These are phyloP conservation scores for Pyrenula massariospora DNA, from an alignment of 495 filamentous ascomycete species.

Conservation along the genomic window DNA sequence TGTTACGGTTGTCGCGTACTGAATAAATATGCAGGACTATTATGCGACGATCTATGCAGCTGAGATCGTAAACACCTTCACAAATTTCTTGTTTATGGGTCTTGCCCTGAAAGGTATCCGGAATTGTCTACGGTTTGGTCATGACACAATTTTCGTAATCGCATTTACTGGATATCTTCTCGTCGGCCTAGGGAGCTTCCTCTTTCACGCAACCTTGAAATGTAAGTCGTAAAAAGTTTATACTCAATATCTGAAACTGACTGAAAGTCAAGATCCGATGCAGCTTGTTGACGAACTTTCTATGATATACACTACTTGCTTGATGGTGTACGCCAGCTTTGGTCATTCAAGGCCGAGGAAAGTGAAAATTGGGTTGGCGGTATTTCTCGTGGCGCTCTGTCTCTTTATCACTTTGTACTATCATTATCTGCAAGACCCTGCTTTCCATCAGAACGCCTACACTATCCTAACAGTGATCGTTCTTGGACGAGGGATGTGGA, in stretches of 20 bases:
- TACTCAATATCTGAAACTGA: conserved; percentile 1
- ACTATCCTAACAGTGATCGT: conserved; percentile 67
- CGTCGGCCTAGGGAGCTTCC: conserved; percentile 71
- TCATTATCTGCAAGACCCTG: conserved; percentile 82
- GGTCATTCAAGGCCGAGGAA: conserved; percentile 49
- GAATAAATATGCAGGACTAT: conserved; percentile 40
- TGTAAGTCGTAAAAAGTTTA: conserved; percentile 32
- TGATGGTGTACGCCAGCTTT: conserved; percentile 88
- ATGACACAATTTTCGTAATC: conserved; percentile 62
- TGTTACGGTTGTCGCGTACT: too few species aligned
- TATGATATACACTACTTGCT: conserved; percentile 95
- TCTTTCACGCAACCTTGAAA: conserved; percentile 75
- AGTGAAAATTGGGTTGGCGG: conserved; percentile 46
- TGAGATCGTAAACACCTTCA: conserved; percentile 61
- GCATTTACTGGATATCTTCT: conserved; percentile 63
- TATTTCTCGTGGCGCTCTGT: conserved; percentile 49
- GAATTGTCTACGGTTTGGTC: conserved; percentile 55
- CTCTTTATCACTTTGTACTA: conserved; percentile 86
- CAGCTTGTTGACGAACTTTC: conserved; percentile 91
- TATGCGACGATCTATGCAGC: conserved; percentile 49
- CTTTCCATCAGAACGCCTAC: conserved; percentile 87
- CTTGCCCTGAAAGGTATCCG: conserved; percentile 61
- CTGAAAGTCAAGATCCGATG: conserved; percentile 67
- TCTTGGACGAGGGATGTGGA: conserved; percentile 70
- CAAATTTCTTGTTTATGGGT: conserved; percentile 70